Evolutionary conservation across 169 alveolate species (phyloP).

Genomic region (Perkinsus olseni): DNA sequence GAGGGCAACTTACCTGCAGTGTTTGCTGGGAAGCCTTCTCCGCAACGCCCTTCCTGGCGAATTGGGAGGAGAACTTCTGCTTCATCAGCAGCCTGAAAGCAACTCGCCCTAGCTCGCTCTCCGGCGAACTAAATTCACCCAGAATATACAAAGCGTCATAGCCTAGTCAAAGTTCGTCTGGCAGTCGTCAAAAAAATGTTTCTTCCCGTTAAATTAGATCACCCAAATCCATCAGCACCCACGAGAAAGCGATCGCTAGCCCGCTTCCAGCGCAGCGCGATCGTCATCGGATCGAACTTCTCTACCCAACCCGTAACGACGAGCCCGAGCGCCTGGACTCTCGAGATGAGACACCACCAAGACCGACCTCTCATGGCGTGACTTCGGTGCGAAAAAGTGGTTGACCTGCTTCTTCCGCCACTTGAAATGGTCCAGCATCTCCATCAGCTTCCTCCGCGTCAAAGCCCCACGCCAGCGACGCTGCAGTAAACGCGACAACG

Average conservation of each 20-base stretch:
- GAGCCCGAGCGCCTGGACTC: neutral
- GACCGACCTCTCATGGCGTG: neutral
- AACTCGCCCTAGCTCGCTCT: neutral
- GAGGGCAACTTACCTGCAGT: neutral
- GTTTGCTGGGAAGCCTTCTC: neutral
- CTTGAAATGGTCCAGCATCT: slow-evolving; percentile 8
- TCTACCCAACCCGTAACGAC: neutral
- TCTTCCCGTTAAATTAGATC: too few relatives aligned
- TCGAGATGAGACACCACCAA: neutral
- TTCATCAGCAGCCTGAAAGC: neutral
- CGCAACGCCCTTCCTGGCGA: neutral
- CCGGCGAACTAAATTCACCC: neutral
- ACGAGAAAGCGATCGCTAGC: too few relatives aligned
- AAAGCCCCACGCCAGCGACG: slow-evolving; percentile 36
- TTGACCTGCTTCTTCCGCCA: neutral
- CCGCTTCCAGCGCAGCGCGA: too few relatives aligned
- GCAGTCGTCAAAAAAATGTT: too few relatives aligned
- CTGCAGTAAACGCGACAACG: neutral
- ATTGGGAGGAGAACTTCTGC: neutral
- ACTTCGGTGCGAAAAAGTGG: neutral
- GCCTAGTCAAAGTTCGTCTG: neutral
- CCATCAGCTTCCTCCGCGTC: slow-evolving; percentile 20
- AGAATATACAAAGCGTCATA: neutral
- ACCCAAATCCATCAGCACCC: too few relatives aligned
- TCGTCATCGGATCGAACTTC: neutral